Percentiles rank a stretch among this genome's conserved stretches.
Evolutionary conservation across 352 stramenopile genomes (phyloP).

Genomic region (Phytophthora litchii): DNA sequence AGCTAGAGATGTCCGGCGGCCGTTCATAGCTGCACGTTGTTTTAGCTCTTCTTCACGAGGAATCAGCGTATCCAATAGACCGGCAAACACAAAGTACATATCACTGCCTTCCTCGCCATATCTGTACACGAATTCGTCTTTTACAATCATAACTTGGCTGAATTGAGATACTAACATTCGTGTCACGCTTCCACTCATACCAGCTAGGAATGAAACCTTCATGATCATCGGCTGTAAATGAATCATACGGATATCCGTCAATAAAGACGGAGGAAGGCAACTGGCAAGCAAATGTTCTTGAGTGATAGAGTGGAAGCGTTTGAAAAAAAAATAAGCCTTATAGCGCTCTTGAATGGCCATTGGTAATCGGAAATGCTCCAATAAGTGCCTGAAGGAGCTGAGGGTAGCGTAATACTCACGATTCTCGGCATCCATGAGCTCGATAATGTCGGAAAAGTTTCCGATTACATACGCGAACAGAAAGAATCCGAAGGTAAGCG

Average conservation of each 20-base stretch:
- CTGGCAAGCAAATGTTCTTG: conserved; percentile 68
- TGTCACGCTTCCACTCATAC: conserved; percentile 61
- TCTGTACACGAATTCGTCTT: conserved; percentile 69
- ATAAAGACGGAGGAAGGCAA: conserved; percentile 66
- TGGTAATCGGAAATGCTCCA: conserved; percentile 62
- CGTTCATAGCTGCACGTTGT: conserved; percentile 4
- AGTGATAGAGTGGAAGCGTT: conserved; percentile 74
- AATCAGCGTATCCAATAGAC: conserved; percentile 53
- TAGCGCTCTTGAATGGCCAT: conserved; percentile 48
- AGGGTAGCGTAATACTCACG: conserved; percentile 66
- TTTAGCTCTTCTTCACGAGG: conserved; percentile 39
- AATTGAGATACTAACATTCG: conserved; percentile 77
- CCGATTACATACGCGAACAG: conserved; percentile 77
- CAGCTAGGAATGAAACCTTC: conserved; percentile 66
- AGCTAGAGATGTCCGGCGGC: conserved; percentile 3
- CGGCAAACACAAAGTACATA: conserved; percentile 83
- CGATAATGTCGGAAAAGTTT: conserved; percentile 72
- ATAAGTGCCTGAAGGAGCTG: conserved; percentile 55
- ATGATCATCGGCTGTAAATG: conserved; percentile 73
- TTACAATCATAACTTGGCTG: conserved; percentile 62
- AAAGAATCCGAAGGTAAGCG: conserved; percentile 73
- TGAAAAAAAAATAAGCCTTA: conserved; percentile 78
- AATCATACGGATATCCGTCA: conserved; percentile 74
- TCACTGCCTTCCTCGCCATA: conserved; percentile 66
- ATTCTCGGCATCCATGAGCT: conserved; percentile 74